Evolutionary conservation across 169 alveolate genomes (phyloP), one percentile per base, ranked within the genome.

Genomic region (Cryptosporidium andersoni): DNA sequence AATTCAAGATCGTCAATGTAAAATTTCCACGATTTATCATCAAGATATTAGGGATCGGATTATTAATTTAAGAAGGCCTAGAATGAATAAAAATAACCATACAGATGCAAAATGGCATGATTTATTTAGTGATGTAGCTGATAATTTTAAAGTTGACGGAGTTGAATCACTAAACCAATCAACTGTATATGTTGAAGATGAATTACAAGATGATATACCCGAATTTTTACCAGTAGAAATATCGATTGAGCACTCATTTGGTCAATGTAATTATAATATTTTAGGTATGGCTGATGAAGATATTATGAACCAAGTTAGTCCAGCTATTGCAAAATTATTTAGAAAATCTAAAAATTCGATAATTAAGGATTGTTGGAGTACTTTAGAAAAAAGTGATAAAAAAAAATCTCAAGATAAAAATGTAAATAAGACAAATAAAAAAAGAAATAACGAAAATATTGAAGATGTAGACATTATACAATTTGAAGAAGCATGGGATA

Each of bases 281-380:
- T 14, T 58, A 2, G 85, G 67, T 37, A 74, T 74, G 85, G 85
- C 85, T 40, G 85, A 74, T 58, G 85, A 74, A 39, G 85, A 74
- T 74, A 56, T 14, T 55, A 34, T 74, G 34, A 74, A 74, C 36
- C 85, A 74, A 74, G 85, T 74, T 60, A 58, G 74, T 8, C 52
- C 16, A 2, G 60, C 42, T 25, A 68, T 74, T 25, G 85, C 55
- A 12, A 68, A 74, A 74, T 45, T 74, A 5, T 49, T 74, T 40
- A 74, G 14, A 74, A 74, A 74, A 43, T 74, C 85, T 2, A 55
- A 11, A 25, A 74, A 74, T 74, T 58, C 64, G 42, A 56, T 74
- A 16, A 60, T 74, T 39, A 60, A 68, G n/a, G 51, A 47, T 25
- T 74, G 66, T 34, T 74, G 85, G 85, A 74, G 74, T 25, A 74